Percentiles rank a stretch among this genome's conserved stretches.
phyloP scores from a whole-genome alignment of 129 eudicot species.

The Logfia minima region DNA sequence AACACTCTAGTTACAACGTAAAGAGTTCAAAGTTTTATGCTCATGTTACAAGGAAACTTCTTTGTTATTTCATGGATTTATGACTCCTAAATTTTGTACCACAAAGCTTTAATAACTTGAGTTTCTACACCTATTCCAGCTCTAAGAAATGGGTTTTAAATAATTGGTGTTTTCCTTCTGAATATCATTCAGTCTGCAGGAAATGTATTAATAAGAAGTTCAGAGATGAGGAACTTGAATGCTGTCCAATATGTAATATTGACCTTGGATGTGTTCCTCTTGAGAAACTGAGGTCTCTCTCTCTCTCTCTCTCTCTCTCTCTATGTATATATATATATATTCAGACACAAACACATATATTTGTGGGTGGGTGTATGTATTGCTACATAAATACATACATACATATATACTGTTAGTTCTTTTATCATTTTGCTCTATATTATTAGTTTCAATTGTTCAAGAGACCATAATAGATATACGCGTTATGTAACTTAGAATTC shows the following conservation, averaged over 20 bases:
- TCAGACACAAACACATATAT: too few species aligned
- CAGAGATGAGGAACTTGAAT: conserved; percentile 79
- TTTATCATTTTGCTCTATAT: background rate
- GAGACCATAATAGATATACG: conserved; percentile 6
- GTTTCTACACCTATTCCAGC: background rate
- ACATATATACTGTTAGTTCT: background rate
- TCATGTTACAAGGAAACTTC: conserved; percentile 4
- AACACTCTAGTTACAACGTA: background rate
- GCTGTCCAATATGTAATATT: conserved; percentile 83
- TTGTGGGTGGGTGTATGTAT: background rate
- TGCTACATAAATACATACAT: background rate
- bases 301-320: conserved; percentile 17
- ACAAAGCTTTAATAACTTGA: background rate
- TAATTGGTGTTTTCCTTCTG: conserved; percentile 22
- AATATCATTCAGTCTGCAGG: conserved; percentile 73
- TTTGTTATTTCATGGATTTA: background rate
- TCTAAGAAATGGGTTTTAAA: conserved; percentile 12
- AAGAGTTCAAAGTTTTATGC: background rate
- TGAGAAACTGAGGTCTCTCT: conserved; percentile 75
- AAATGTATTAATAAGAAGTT: conserved; percentile 83
- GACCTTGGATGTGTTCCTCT: conserved; percentile 77
- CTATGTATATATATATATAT: too few species aligned
- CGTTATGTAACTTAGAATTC: conserved; percentile 11
- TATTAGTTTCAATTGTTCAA: conserved; percentile 9
- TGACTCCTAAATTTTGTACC: conserved; percentile 4